These are phyloP conservation scores for Erysiphe pulchra DNA, from an alignment of 2,329 filamentous ascomycete species.

Conservation along the genomic window DNA sequence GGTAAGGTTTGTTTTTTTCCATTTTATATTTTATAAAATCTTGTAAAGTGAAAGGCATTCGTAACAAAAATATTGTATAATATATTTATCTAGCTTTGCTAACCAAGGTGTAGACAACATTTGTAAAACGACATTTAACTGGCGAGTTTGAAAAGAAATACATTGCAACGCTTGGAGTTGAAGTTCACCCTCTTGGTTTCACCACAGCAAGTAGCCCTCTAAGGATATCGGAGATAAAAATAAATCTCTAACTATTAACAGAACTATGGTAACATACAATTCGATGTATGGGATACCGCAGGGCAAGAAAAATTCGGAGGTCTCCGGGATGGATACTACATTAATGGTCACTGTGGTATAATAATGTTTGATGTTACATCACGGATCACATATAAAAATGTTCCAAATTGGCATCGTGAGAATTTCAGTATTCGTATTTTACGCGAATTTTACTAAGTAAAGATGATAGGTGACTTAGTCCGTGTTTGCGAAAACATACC, in stretches of 20 bases:
- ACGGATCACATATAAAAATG: slow-evolving; percentile 99
- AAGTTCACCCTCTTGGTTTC: slow-evolving; percentile 96
- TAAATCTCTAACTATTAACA: slow-evolving; percentile 13
- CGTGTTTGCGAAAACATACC: slow-evolving; percentile 98
- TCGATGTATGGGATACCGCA: slow-evolving; percentile 98
- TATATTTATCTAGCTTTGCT: slow-evolving; percentile 2
- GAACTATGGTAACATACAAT: slow-evolving; percentile 92
- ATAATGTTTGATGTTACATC: slow-evolving; percentile 99
- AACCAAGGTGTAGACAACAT: slow-evolving; percentile 51
- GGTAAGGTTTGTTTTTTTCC: slow-evolving; percentile 52
- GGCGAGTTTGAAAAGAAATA: slow-evolving; percentile 99
- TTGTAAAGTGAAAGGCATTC: no score
- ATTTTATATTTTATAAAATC: no score
- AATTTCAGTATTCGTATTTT: slow-evolving; percentile 9
- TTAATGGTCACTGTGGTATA: slow-evolving; percentile 99
- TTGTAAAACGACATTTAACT: slow-evolving; percentile 99
- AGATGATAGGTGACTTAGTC: slow-evolving; percentile 60
- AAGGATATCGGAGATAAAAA: slow-evolving; percentile 1
- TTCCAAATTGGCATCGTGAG: slow-evolving; percentile 99
- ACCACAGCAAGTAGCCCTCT: slow-evolving; percentile 51
- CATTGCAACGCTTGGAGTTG: slow-evolving; percentile 97
- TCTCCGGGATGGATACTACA: slow-evolving; percentile 99
- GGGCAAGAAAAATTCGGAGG: slow-evolving; percentile 99
- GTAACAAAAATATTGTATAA: no score
- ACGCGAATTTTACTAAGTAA: slow-evolving; percentile 3